phyloP scores from a whole-genome alignment of 495 filamentous ascomycete genomes.

The Neurospora sp. region DNA sequence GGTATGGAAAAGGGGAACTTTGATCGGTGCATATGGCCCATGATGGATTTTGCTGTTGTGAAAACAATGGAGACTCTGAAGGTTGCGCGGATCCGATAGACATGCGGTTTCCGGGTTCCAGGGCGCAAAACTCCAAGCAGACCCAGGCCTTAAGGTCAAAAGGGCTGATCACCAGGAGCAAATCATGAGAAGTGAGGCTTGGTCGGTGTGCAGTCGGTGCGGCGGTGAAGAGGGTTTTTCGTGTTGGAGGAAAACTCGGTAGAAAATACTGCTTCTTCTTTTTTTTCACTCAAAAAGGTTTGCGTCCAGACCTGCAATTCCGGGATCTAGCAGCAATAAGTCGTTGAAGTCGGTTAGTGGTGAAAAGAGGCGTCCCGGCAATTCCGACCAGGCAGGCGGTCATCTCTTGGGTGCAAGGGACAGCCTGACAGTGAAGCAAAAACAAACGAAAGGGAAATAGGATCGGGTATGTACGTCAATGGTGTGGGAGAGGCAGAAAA shows the following conservation, averaged over 20 bases:
- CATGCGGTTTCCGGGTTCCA: not conserved
- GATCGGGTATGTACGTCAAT: not conserved
- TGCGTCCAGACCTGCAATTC: slow-evolving; percentile 7
- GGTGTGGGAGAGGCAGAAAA: not conserved
- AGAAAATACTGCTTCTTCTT: not conserved
- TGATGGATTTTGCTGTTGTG: slow-evolving; percentile 13
- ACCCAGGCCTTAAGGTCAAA: slow-evolving; percentile 1
- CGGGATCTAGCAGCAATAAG: slow-evolving; percentile 13
- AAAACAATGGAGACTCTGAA: not conserved
- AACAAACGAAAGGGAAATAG: slow-evolving; percentile 1
- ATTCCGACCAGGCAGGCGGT: slow-evolving; percentile 3
- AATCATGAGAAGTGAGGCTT: slow-evolving; percentile 4
- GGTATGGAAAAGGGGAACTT: slow-evolving; percentile 45
- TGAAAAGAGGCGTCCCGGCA: slow-evolving; percentile 4
- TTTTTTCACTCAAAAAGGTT: not conserved
- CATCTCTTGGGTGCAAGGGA: slow-evolving; percentile 14
- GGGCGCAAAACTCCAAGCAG: not conserved
- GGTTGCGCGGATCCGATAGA: not conserved
- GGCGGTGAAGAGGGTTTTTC: not conserved
- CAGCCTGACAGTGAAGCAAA: slow-evolving; percentile 4
- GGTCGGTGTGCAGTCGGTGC: not conserved
- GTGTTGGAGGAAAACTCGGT: not conserved
- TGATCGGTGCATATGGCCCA: slow-evolving; percentile 34
- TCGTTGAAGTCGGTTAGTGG: not conserved
- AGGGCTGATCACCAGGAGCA: slow-evolving; percentile 8